Percentiles rank a stretch among this genome's conserved stretches.
These are phyloP conservation scores for Ceratobasidium sp. DNA, from an alignment of 1,284 basidiomycete species.

Conservation along the genomic window DNA sequence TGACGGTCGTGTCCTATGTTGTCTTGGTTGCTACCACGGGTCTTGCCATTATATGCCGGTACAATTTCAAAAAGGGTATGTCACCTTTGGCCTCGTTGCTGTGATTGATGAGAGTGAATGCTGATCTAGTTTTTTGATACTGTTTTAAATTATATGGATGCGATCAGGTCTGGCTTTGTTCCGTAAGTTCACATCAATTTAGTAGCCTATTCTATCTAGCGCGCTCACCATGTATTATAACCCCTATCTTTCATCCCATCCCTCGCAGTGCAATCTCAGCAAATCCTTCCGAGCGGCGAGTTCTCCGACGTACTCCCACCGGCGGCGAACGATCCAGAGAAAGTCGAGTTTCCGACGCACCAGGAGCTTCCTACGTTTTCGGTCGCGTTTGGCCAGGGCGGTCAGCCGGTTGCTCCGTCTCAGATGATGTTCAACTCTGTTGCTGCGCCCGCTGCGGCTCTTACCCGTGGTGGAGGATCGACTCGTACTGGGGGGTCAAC, in stretches of 20 bases:
- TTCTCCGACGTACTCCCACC: slow-evolving; percentile 53
- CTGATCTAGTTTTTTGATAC: neutral
- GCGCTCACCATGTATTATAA: neutral
- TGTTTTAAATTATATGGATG: neutral
- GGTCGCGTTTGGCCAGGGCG: slow-evolving; percentile 36
- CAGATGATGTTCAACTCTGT: slow-evolving; percentile 18
- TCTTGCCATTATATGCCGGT: slow-evolving; percentile 74
- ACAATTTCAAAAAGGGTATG: slow-evolving; percentile 81
- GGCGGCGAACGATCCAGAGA: slow-evolving; percentile 16
- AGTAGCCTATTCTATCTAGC: too few relatives aligned
- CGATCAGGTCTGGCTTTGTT: slow-evolving; percentile 28
- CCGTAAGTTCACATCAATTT: slow-evolving; percentile 20
- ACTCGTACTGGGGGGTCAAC: too few relatives aligned
- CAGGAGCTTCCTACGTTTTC: slow-evolving; percentile 40
- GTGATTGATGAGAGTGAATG: neutral
- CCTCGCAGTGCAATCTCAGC: slow-evolving; percentile 68
- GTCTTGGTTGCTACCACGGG: slow-evolving; percentile 69
- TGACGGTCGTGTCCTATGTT: slow-evolving; percentile 70
- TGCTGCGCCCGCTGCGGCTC: neutral
- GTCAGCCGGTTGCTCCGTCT: slow-evolving; percentile 17
- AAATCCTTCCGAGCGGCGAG: slow-evolving; percentile 67
- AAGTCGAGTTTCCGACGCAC: slow-evolving; percentile 30
- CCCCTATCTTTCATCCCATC: neutral
- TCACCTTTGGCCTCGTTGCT: slow-evolving; percentile 54
- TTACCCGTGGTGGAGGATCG: neutral